Percentiles rank a stretch among this genome's conserved stretches.
phyloP scores from a whole-genome alignment of 176 grass and related monocot genomes.

The Oryza officinalis region DNA sequence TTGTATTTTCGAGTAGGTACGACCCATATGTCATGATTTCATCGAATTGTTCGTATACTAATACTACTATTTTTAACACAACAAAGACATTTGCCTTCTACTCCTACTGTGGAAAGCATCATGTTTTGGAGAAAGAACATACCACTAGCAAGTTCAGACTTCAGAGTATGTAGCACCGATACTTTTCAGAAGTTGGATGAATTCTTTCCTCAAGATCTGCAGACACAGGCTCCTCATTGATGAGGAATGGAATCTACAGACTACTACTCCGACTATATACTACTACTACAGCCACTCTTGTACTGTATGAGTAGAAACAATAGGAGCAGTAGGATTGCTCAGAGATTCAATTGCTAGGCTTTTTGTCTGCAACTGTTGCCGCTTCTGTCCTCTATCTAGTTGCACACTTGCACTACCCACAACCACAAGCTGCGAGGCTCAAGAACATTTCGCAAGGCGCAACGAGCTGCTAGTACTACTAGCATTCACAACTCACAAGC shows the following conservation, averaged over 20 bases:
- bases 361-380: slow-evolving; percentile 39
- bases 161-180: neutral
- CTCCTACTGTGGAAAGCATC: neutral
- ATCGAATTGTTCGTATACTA: neutral
- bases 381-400: slow-evolving; percentile 36
- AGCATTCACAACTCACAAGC: neutral
- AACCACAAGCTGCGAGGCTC: slow-evolving; percentile 34
- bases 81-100: neutral
- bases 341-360: slow-evolving; percentile 33
- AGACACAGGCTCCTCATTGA: slow-evolving; percentile 29
- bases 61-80: neutral
- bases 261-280: neutral
- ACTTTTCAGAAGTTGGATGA: neutral
- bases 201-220: slow-evolving; percentile 11
- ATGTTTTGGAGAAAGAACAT: neutral
- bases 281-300: neutral
- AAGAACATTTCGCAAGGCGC: slow-evolving; percentile 29
- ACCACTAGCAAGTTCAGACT: neutral
- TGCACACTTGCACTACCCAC: slow-evolving; percentile 28
- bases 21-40: neutral
- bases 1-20: neutral
- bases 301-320: neutral
- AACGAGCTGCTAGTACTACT: neutral
- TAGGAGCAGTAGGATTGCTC: slow-evolving; percentile 26
- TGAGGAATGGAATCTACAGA: slow-evolving; percentile 28